Conservation (phyloP, 1,284 basidiomycete species). For the Microstroma glucosiphilum region DNA sequence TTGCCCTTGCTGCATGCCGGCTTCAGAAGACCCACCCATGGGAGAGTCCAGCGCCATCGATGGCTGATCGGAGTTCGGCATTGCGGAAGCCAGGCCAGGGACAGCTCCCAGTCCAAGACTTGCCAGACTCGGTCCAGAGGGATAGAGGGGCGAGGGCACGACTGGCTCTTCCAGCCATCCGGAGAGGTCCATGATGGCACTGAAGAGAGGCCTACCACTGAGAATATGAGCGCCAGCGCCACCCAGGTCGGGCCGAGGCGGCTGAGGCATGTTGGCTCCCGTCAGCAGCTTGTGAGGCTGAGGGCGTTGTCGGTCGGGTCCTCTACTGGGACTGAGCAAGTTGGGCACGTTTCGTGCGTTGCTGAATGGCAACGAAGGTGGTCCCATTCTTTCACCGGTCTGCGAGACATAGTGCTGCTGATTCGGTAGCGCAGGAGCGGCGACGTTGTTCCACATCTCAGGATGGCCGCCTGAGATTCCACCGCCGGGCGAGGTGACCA, state of each 20-base stretch:
- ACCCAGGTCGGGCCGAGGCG: not conserved
- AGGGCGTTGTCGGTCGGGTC: conserved; percentile 7
- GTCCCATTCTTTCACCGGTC: no score
- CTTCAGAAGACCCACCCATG: not conserved
- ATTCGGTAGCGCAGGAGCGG: no score
- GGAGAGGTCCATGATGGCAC: conserved; percentile 30
- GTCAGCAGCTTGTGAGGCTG: conserved; percentile 16
- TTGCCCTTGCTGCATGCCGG: conserved; percentile 6
- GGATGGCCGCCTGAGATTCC: no score
- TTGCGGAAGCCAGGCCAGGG: not conserved
- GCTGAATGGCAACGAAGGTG: no score
- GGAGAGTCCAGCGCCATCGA: not conserved
- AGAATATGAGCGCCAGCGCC: not conserved
- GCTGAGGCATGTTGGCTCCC: conserved; percentile 17
- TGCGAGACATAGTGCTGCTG: no score
- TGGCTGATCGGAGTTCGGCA: not conserved
- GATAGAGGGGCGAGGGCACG: conserved; percentile 44
- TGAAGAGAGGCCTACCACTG: conserved; percentile 17
- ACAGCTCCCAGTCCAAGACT: conserved; percentile 19
- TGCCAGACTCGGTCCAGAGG: conserved; percentile 35
- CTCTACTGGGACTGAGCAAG: no score
- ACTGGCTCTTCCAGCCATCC: conserved; percentile 48
- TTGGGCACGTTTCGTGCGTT: no score
- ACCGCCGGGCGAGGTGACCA: no score
- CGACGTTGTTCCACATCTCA: no score